Conservation (phyloP, 345 rosid genomes). For the Salix udensis region DNA sequence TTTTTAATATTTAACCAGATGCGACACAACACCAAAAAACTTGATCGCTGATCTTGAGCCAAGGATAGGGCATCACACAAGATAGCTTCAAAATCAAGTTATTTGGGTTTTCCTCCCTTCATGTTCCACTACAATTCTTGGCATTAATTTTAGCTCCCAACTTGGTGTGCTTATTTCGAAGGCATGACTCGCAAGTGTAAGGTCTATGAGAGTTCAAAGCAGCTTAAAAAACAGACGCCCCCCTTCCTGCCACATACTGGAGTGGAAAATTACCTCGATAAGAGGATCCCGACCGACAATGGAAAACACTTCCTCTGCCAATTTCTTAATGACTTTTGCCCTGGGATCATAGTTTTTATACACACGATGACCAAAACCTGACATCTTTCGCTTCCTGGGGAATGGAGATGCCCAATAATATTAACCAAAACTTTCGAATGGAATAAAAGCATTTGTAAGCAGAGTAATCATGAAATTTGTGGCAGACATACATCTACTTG, state of each 20-base stretch:
- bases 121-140: no score
- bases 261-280: slow-evolving; percentile 62
- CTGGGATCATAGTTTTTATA: slow-evolving; percentile 98
- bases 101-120: no score
- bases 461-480: neutral
- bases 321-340: slow-evolving; percentile 84
- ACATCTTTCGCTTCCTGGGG: slow-evolving; percentile 88
- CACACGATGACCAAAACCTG: slow-evolving; percentile 99
- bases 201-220: no score
- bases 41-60: no score
- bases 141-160: no score
- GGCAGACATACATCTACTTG: neutral
- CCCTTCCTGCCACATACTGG: neutral
- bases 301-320: slow-evolving; percentile 92
- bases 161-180: no score
- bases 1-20: no score
- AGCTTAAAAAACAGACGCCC: neutral
- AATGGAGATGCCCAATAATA: slow-evolving; percentile 4
- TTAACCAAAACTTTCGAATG: neutral
- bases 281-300: slow-evolving; percentile 98
- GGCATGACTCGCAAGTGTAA: no score
- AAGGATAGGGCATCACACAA: no score
- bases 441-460: neutral
- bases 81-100: no score
- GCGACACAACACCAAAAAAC: no score